Conservation (phyloP, 805 yeast species). For the Barnettozyma californica region DNA sequence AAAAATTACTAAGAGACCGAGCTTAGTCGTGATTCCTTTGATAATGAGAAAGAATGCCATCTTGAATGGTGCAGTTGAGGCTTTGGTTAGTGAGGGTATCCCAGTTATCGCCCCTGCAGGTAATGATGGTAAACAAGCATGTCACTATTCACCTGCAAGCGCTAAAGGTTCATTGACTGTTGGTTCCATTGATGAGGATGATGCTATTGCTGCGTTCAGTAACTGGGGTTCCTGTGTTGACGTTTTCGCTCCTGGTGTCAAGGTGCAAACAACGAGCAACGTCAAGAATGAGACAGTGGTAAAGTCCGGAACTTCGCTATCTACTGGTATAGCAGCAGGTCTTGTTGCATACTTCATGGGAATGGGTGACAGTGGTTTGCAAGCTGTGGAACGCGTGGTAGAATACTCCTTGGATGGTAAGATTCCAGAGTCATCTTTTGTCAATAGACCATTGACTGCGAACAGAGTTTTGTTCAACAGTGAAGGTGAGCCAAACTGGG, state of each 20-base stretch:
- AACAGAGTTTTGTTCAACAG: constrained; percentile 46
- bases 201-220: constrained; percentile 43
- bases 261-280: constrained; percentile 36
- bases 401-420: constrained; percentile 41
- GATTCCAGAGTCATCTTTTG: constrained; percentile 41
- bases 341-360: constrained; percentile 40
- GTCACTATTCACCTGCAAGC: constrained; percentile 42
- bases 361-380: constrained; percentile 31
- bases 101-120: constrained; percentile 49
- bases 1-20: constrained; percentile 30
- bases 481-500: constrained; percentile 27
- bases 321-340: constrained; percentile 43
- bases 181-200: constrained; percentile 72
- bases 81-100: constrained; percentile 37
- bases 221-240: constrained; percentile 53
- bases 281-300: constrained; percentile 25
- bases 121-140: constrained; percentile 39
- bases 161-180: constrained; percentile 65
- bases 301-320: constrained; percentile 45
- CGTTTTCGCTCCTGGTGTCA: constrained; percentile 44
- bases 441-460: constrained; percentile 51
- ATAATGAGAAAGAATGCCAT: constrained; percentile 32
- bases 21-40: constrained; percentile 35
- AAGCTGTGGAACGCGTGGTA: constrained; percentile 36
- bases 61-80: constrained; percentile 40